Base-by-base conservation (phyloP, 2,329 filamentous ascomycete genomes). In the Teratosphaeria destructans region DNA sequence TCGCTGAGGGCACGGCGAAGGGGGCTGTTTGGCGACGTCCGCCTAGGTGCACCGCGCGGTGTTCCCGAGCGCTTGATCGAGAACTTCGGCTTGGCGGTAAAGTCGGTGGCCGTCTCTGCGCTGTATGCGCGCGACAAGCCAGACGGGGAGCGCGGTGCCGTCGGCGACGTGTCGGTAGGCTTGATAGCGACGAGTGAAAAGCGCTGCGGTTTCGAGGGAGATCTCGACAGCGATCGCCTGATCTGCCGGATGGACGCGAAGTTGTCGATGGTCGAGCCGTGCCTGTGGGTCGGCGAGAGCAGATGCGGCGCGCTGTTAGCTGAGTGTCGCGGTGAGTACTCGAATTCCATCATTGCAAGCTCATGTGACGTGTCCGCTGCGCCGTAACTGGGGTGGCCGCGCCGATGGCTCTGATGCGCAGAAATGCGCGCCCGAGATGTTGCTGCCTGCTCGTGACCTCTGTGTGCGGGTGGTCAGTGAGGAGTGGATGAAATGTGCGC, bases 191-290 rank as follows among this genome's bases (percentile, higher is more conserved):
- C 78, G 34, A 95, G 77, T 59, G 83, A 81, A 72, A 94, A 93
- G 67, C 82, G 81, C 60, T 81, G 81, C 52, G 78, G 79, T 73
- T 94, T 95, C 35, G 93, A 96, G 11, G 93, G 93, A n/a, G 93
- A 96, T 68, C 91, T 84, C 60, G 92, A 96, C 64, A 96, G 81
- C 29, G 93, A 96, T 67, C 90, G 88, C 65, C 92, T 84, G 60
- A 96, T 80, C 68, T 90, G 89, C 70, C 90, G 84, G 64, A 96
- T 88, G 61, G 89, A 87, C 56, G 89, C 85, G 62, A 88, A 87
- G 64, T 90, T 85, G 77, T 95, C 89, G 68, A 93, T 87, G 90
- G 89, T 62, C 26, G 63, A 62, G 27, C 59, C 62, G 59, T 68
- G 69, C 11, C 66, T 65, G 57, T 73, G 70, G 12, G 89, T 93